These are phyloP conservation scores for Aegilops longissima DNA, from an alignment of 176 grass and related monocot genomes.

Conservation along the genomic window DNA sequence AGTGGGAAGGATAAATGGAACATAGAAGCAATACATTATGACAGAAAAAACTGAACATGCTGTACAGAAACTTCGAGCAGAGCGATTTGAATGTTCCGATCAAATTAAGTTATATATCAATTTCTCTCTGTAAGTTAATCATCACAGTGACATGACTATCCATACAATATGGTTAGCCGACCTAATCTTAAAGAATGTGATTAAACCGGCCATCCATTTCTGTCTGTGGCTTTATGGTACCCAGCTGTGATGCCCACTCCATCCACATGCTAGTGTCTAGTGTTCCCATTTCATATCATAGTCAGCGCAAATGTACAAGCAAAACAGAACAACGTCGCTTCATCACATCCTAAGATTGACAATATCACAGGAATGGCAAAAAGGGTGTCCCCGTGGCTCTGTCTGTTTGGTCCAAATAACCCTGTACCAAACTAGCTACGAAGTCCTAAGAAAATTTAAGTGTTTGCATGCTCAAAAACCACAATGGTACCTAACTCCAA, in stretches of 20 bases:
- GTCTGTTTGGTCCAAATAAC: neutral
- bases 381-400: neutral
- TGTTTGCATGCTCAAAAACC: neutral
- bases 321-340: conserved; percentile 1
- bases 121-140: neutral
- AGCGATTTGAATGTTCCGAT: neutral
- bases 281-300: neutral
- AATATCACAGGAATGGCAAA: neutral
- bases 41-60: neutral
- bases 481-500: neutral
- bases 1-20: neutral
- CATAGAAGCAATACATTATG: neutral
- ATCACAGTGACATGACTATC: neutral
- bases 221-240: neutral
- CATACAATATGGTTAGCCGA: neutral
- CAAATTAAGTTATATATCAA: neutral
- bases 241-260: neutral
- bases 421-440: neutral
- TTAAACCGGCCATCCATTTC: neutral
- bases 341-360: neutral
- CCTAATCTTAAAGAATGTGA: neutral
- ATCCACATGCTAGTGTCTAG: conserved; percentile 11
- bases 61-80: neutral
- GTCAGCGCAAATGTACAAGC: neutral
- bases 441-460: neutral